Evolutionary conservation across 2,329 filamentous ascomycete genomes (phyloP), one percentile per base, ranked within the genome.

Genomic region (Paraphoma sp.): DNA sequence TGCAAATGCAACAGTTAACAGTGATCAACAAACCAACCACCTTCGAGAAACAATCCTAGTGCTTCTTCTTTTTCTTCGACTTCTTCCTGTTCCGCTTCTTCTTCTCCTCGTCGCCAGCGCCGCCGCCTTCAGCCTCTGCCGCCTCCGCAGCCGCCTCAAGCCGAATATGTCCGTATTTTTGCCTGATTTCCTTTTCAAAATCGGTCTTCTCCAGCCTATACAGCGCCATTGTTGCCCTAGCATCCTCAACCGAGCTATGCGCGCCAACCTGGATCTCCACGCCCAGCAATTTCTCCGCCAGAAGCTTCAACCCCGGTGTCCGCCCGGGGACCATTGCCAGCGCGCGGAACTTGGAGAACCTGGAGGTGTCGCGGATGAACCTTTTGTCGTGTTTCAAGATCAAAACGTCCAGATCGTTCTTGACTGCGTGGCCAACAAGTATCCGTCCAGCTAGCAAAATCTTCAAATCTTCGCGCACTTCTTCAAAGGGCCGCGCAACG

Each of bases 221-320:
- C 42, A 99, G 79, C 53, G 94, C 80, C 93, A 99, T 98, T 0
- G 93, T 89, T 5, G 91, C 92, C 64, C 92, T 83, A 1, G 95
- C 95, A 81, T 99, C 95, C 68, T 88, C 86, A 52, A 89, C 80
- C 67, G 83, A 86, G 51, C 82, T 85, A 78, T 89, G 86, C 58
- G 83, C 82, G 1, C 85, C 85, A 4, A 78, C 79, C 69, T 88
- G 86, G 29, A 88, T 88, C 54, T 83, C 81, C 52, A 87, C 68
- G 0, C 86, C 86, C 36, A 88, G 66, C 53, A 87, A 76, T 62
- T 84, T 82, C 56, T 81, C 81, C 17, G 84, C 85, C 55, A 89
- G 66, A 52, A 84, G 78, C 72, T 86, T 85, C 65, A 95, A 72
- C 6, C 87, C 86, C 3, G 91, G 91, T 60, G 90, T 89, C 59